phyloP scores from a whole-genome alignment of 2,329 filamentous ascomycete genomes.

The Xenosphaeropsis pyriputrescens region DNA sequence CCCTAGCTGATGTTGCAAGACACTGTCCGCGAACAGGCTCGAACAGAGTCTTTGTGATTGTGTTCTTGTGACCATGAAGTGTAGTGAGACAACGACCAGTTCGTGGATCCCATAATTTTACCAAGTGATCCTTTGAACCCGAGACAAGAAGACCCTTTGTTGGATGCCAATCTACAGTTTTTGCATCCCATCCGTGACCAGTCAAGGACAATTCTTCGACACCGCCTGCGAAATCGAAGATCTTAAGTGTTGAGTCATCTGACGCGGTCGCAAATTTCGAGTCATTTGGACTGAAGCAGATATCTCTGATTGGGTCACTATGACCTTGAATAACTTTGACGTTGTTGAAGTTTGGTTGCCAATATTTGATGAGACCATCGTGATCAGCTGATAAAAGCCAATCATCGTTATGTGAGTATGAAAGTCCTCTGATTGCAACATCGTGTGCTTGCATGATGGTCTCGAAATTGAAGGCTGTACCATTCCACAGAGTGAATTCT shows the following conservation, averaged over 20 bases:
- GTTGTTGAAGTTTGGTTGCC: slow-evolving; percentile 98
- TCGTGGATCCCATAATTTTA: slow-evolving; percentile 97
- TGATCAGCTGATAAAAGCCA: slow-evolving; percentile 95
- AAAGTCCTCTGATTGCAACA: slow-evolving; percentile 65
- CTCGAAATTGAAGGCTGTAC: slow-evolving; percentile 97
- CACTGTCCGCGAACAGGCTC: slow-evolving; percentile 74
- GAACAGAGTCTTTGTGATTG: slow-evolving; percentile 84
- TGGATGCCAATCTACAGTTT: slow-evolving; percentile 95
- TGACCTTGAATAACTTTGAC: slow-evolving; percentile 91
- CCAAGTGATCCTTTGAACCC: slow-evolving; percentile 91
- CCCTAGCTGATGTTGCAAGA: slow-evolving; percentile 81
- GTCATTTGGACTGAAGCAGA: slow-evolving; percentile 89
- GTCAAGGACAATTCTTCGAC: slow-evolving; percentile 70
- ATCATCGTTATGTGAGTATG: slow-evolving; percentile 90
- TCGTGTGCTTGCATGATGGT: slow-evolving; percentile 98
- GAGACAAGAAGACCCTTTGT: slow-evolving; percentile 88
- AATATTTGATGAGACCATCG: slow-evolving; percentile 93
- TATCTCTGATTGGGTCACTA: slow-evolving; percentile 74
- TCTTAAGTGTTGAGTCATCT: slow-evolving; percentile 85
- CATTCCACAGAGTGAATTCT: slow-evolving; percentile 98
- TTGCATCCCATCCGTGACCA: slow-evolving; percentile 97
- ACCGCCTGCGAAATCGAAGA: slow-evolving; percentile 88
- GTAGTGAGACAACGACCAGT: slow-evolving; percentile 83
- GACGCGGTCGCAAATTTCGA: slow-evolving; percentile 92
- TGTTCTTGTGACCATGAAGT: slow-evolving; percentile 93